Conservation (phyloP, 1,284 basidiomycete genomes). For the Fomitopsis pinicola region DNA sequence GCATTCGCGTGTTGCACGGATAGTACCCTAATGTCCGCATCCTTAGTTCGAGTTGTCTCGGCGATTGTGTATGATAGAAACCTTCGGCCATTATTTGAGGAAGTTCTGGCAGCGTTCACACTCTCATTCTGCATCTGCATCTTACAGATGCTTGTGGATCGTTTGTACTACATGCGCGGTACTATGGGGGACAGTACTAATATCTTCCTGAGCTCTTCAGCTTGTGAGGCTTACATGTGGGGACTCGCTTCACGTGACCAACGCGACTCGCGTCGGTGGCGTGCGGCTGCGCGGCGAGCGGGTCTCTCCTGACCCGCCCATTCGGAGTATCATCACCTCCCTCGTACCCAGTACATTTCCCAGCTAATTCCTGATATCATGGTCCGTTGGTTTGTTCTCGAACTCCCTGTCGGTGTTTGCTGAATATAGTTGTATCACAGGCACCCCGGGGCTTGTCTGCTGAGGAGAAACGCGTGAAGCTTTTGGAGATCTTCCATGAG, state of each 20-base stretch:
- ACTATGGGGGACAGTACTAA: too few species aligned
- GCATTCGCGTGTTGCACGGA: constrained; percentile 4
- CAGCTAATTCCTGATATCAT: too few species aligned
- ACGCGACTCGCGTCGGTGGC: neutral
- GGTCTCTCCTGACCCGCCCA: too few species aligned
- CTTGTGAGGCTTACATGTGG: too few species aligned
- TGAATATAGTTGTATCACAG: constrained; percentile 28
- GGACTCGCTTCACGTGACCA: neutral
- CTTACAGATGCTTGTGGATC: too few species aligned
- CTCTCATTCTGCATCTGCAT: too few species aligned
- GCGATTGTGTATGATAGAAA: constrained; percentile 9
- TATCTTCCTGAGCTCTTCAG: too few species aligned
- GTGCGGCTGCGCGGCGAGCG: too few species aligned
- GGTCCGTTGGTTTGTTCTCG: neutral
- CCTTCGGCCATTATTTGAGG: neutral
- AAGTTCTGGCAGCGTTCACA: neutral
- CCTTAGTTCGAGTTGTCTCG: neutral
- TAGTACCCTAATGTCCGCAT: constrained; percentile 4
- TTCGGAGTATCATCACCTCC: too few species aligned
- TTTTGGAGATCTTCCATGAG: constrained; percentile 89
- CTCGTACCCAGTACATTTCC: too few species aligned
- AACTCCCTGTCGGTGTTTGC: neutral
- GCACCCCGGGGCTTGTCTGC: constrained; percentile 74
- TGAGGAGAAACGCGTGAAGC: constrained; percentile 76
- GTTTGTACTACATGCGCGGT: too few species aligned